Conservation (phyloP, 2,329 filamentous ascomycete genomes). For the Fusarium papillatum region DNA sequence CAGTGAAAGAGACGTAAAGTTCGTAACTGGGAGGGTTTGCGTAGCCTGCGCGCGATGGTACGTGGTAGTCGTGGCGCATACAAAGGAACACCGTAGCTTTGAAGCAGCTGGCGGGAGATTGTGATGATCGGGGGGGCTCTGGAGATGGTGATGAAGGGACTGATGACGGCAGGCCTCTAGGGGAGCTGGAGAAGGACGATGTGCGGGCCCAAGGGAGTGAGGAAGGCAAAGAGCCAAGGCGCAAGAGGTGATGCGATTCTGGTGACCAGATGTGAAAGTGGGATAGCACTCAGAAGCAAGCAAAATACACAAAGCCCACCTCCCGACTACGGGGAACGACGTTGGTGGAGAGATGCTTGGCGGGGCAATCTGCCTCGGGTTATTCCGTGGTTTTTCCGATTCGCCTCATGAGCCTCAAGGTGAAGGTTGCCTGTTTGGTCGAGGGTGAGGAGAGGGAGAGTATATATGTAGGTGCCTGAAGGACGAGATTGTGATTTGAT, state of each 20-base stretch:
- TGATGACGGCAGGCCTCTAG: constrained; percentile 16
- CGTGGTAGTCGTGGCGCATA: constrained; percentile 40
- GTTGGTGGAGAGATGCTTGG: constrained; percentile 45
- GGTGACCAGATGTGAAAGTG: constrained; percentile 37
- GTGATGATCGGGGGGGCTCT: constrained; percentile 9
- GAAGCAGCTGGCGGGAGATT: constrained; percentile 14
- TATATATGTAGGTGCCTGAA: background rate
- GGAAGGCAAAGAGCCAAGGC: constrained; percentile 22
- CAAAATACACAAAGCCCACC: constrained; percentile 46
- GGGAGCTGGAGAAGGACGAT: constrained; percentile 20
- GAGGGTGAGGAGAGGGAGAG: background rate
- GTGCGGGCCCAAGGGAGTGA: constrained; percentile 15
- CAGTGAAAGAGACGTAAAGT: background rate
- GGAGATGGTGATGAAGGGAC: constrained; percentile 1
- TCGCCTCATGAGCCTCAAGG: constrained; percentile 16
- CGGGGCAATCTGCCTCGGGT: constrained; percentile 47
- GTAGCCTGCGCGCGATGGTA: constrained; percentile 39
- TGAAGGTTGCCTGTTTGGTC: background rate
- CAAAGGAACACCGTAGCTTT: constrained; percentile 35
- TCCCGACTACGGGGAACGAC: constrained; percentile 32
- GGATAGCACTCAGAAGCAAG: constrained; percentile 40
- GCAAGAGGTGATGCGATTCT: constrained; percentile 28
- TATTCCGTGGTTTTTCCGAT: constrained; percentile 49
- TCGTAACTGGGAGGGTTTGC: constrained; percentile 12
- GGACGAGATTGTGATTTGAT: background rate